Evolutionary conservation across 2,329 filamentous ascomycete genomes (phyloP), one percentile per base, ranked within the genome.

Genomic region (Fusarium lateritium): DNA sequence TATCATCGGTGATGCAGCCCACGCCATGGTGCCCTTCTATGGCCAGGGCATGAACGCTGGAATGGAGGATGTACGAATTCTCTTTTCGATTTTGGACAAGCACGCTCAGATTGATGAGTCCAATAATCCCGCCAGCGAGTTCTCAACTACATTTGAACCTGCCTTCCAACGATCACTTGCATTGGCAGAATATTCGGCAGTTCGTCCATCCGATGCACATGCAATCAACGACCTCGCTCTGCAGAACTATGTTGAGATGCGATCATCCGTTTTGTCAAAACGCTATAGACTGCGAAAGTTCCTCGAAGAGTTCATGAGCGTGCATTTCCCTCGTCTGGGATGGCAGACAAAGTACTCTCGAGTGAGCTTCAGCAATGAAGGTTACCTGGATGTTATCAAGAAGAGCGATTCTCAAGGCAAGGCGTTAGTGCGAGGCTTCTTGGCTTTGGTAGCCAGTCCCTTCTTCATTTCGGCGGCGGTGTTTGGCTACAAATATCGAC

Each of bases 1-100:
- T 62, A 93, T 99, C 49, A 78, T 99, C 36, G 96, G 96, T 61
- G 96, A 99, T 77, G 94, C 96, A 9, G 94, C 96, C 0, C 96
- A 99, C 78, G 96, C 97, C 59, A 98, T 99, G 91, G 94, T 99
- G 0, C 96, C 96, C 0, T 99, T 99, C 80, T 99, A 98, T 79
- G 96, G 96, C 0, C 96, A 99, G 79, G 96, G 96, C 38, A 97
- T 99, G 90, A 99, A 99, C 76, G 92, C 96, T 1, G 96, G 96
- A 1, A 88, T 99, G 42, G 96, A 99, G 81, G 95, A 98, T 74
- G 94, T 99, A 14, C 90, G 92, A 9, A 90, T 97, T 7, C 87
- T 99, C 2, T 99, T 97, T 79, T 88, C 90, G 1, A 85, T 92
- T 43, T 84, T 98, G 2, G 94, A 98, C 79, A 87, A 88, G 70